Conservation (phyloP, 2,329 filamentous ascomycete species). For the Fusarium heterosporum region DNA sequence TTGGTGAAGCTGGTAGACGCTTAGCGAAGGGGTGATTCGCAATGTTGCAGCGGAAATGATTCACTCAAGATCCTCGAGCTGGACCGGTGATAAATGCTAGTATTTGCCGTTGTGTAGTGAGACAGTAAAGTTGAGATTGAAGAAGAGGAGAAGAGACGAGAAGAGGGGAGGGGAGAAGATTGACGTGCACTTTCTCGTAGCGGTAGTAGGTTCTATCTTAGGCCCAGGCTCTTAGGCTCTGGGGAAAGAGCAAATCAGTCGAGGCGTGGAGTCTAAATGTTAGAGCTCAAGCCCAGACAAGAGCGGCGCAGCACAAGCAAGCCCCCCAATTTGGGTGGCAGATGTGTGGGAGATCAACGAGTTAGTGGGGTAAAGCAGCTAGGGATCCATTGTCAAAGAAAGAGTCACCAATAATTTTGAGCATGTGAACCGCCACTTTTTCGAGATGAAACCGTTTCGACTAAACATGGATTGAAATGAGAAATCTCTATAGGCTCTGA, state of each 20-base stretch:
- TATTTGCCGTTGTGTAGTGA: constrained; percentile 19
- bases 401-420: background rate
- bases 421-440: background rate
- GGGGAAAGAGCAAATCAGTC: constrained; percentile 24
- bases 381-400: background rate
- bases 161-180: constrained; percentile 38
- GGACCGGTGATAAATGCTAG: constrained; percentile 7
- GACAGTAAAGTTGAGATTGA: constrained; percentile 30
- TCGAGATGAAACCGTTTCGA: background rate
- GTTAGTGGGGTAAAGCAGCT: constrained; percentile 22
- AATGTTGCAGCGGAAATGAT: constrained; percentile 16
- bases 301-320: constrained; percentile 24
- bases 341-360: constrained; percentile 26
- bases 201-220: constrained; percentile 25
- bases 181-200: constrained; percentile 22
- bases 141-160: constrained; percentile 10
- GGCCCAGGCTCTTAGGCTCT: constrained; percentile 19
- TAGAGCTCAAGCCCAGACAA: constrained; percentile 28
- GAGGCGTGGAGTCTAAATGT: constrained; percentile 35
- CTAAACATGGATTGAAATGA: background rate
- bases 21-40: constrained; percentile 18
- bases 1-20: constrained; percentile 33
- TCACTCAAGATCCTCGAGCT: background rate
- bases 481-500: background rate
- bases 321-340: constrained; percentile 20